Conservation (phyloP, 2,329 filamentous ascomycete genomes). For the Ceratocystis huliohia region DNA sequence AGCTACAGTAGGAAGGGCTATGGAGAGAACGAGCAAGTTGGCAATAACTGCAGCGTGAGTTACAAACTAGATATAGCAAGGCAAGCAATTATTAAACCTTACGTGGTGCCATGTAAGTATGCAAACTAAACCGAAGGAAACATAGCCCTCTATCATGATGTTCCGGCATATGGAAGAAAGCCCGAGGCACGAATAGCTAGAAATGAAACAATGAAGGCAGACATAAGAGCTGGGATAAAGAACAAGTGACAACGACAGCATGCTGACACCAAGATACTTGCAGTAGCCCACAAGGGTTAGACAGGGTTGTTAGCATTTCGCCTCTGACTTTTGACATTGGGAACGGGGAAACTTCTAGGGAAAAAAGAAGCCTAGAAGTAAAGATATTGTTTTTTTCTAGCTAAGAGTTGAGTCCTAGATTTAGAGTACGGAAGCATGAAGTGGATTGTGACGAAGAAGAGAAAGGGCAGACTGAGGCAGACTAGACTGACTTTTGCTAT, state of each 20-base stretch:
- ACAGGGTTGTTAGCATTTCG: neutral
- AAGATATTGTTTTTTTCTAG: neutral
- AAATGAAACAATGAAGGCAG: neutral
- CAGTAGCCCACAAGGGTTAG: neutral
- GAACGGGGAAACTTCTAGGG: neutral
- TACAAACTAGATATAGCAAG: neutral
- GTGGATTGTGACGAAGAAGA: neutral
- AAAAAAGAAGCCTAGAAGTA: neutral
- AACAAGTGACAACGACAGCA: neutral
- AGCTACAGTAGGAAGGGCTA: constrained; percentile 19
- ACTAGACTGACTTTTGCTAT: neutral
- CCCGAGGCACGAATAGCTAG: neutral
- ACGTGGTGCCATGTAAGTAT: neutral
- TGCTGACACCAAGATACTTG: too few species aligned
- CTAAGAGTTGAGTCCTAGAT: neutral
- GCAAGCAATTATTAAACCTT: neutral
- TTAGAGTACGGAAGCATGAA: neutral
- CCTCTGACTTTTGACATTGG: neutral
- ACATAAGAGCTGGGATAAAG: neutral
- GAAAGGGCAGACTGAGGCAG: neutral
- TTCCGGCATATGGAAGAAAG: neutral
- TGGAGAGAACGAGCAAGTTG: neutral
- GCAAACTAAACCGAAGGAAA: neutral
- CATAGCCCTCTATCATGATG: neutral
- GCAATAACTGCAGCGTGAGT: neutral